Conservation (phyloP, 257 asterid genomes). For the Nicotiana sylvestris region DNA sequence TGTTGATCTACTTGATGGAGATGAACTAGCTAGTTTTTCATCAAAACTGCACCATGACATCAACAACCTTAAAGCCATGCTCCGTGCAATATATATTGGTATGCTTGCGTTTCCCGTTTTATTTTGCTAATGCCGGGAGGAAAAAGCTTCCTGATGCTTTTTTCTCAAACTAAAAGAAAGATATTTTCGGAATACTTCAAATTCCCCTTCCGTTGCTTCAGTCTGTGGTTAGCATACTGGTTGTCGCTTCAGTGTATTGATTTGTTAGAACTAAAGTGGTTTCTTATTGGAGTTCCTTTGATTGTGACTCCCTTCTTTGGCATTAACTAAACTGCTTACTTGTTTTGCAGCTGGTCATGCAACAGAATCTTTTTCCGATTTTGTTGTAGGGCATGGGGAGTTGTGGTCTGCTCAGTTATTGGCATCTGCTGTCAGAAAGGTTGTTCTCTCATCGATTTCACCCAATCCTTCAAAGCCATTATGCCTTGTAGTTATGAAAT, state of each 20-base stretch:
- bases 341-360: slow-evolving; percentile 91
- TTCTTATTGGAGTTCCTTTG: slow-evolving; percentile 3
- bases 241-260: background rate
- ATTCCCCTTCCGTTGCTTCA: slow-evolving; percentile 2
- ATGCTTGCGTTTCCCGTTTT: slow-evolving; percentile 12
- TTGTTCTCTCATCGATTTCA: slow-evolving; percentile 22
- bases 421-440: slow-evolving; percentile 80
- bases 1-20: slow-evolving; percentile 71
- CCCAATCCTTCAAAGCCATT: slow-evolving; percentile 13
- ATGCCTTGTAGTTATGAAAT: slow-evolving; percentile 9
- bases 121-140: background rate
- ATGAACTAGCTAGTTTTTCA: slow-evolving; percentile 57
- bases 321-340: slow-evolving; percentile 15
- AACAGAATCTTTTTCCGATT: slow-evolving; percentile 95
- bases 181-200: background rate
- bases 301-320: background rate
- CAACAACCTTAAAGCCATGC: slow-evolving; percentile 83
- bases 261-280: background rate
- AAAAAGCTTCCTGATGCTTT: background rate
- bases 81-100: slow-evolving; percentile 92
- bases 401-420: slow-evolving; percentile 92
- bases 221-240: background rate
- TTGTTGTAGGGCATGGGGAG: slow-evolving; percentile 99
- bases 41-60: slow-evolving; percentile 65
- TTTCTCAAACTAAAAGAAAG: slow-evolving; percentile 3